Conservation (phyloP, 805 yeast species). For the Candida nitratophila region DNA sequence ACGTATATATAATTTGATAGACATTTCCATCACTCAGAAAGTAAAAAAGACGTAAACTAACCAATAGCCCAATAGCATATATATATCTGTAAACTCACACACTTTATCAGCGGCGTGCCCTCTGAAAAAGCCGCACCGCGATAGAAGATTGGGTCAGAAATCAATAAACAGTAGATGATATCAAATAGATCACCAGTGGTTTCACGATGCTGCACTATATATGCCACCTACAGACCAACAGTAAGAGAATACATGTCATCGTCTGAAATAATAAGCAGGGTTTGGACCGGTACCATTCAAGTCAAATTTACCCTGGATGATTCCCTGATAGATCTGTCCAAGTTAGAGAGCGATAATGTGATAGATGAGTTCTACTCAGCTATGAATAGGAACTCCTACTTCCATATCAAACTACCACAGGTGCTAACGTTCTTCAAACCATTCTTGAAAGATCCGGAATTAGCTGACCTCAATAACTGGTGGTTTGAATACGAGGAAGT, state of each 20-base stretch:
- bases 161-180: neutral
- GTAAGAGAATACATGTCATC: conserved; percentile 11
- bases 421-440: conserved; percentile 33
- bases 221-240: too few relatives aligned
- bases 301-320: conserved; percentile 26
- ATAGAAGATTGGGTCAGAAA: too few relatives aligned
- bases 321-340: conserved; percentile 6
- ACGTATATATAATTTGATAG: too few relatives aligned
- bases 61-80: too few relatives aligned
- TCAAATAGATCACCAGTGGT: too few relatives aligned
- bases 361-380: conserved; percentile 5
- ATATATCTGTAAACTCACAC: too few relatives aligned
- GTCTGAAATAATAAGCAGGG: conserved; percentile 24
- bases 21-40: too few relatives aligned
- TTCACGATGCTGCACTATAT: too few relatives aligned
- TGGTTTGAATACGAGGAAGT: conserved; percentile 66
- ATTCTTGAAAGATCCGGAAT: conserved; percentile 15
- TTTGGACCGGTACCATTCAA: conserved; percentile 53
- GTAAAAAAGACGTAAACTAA: too few relatives aligned
- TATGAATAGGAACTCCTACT: conserved; percentile 42
- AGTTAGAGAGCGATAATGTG: neutral
- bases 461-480: conserved; percentile 21
- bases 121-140: too few relatives aligned
- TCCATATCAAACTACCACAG: conserved; percentile 34
- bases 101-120: too few relatives aligned